Percentiles rank a stretch among this genome's conserved stretches.
Evolutionary conservation across 148 eudicot species (phyloP).

Genomic region (Rhododendron henanense): DNA sequence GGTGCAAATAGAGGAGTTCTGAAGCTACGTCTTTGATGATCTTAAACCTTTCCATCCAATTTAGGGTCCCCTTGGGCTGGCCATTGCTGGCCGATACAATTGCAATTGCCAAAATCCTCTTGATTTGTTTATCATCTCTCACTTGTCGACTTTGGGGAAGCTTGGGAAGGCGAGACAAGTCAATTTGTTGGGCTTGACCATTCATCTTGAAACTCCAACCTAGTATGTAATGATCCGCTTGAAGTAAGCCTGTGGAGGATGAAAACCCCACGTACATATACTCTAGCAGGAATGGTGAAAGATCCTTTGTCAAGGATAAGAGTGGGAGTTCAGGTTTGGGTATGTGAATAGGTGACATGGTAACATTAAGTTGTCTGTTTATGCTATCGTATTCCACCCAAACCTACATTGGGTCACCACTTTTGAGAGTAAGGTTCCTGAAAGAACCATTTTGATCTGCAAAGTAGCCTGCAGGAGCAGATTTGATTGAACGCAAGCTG

Average conservation of each 20-base stretch:
- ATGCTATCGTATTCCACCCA: conserved; percentile 23
- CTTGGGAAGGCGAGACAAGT: background rate
- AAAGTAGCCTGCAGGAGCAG: conserved; percentile 13
- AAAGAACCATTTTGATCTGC: background rate
- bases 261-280: conserved; percentile 8
- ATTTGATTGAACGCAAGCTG: background rate
- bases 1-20: too few relatives aligned
- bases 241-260: background rate
- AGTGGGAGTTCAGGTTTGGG: conserved; percentile 15
- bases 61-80: background rate
- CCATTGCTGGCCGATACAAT: background rate
- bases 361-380: conserved; percentile 8
- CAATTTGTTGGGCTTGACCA: background rate
- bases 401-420: conserved; percentile 20
- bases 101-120: background rate
- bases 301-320: background rate
- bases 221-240: background rate
- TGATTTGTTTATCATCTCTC: background rate
- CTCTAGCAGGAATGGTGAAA: background rate
- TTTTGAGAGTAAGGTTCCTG: conserved; percentile 3
- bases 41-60: conserved; percentile 1
- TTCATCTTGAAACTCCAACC: conserved; percentile 6
- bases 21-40: too few relatives aligned
- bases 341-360: conserved; percentile 13
- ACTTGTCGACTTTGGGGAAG: background rate